These are phyloP conservation scores for Hymenoscyphus repandus DNA, from an alignment of 2,329 filamentous ascomycete genomes.

Conservation along the genomic window DNA sequence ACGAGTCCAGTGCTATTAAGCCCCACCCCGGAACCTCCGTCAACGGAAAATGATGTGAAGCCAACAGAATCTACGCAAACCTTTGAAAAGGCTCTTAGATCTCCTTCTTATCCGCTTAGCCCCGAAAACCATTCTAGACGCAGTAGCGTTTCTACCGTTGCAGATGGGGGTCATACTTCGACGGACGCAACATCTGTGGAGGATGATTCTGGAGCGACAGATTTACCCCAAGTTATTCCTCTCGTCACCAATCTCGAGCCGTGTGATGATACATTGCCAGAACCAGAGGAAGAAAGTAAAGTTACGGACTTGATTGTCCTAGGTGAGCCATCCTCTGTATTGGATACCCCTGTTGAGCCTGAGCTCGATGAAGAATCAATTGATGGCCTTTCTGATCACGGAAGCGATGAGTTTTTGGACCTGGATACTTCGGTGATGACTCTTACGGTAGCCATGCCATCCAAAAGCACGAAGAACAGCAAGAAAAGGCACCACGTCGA, in stretches of 20 bases:
- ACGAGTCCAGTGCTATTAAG: background rate
- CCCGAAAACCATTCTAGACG: constrained; percentile 12
- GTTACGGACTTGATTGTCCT: constrained; percentile 20
- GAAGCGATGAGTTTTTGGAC: constrained; percentile 12
- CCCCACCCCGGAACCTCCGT: constrained; percentile 7
- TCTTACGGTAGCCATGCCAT: constrained; percentile 2
- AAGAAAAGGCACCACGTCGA: constrained; percentile 6
- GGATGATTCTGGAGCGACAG: constrained; percentile 26
- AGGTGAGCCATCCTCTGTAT: constrained; percentile 15
- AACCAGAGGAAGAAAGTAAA: constrained; percentile 16
- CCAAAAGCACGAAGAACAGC: background rate
- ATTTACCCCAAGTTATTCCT: constrained; percentile 10
- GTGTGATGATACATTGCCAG: constrained; percentile 3
- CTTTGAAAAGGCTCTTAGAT: constrained; percentile 7
- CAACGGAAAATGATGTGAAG: constrained; percentile 13
- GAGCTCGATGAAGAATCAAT: constrained; percentile 15
- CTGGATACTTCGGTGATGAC: background rate
- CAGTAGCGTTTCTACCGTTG: constrained; percentile 11
- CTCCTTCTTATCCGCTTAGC: constrained; percentile 12
- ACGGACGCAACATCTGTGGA: constrained; percentile 33
- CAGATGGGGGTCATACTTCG: constrained; percentile 18
- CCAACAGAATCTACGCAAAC: constrained; percentile 13
- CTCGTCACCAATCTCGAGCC: constrained; percentile 13
- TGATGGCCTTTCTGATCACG: constrained; percentile 16
- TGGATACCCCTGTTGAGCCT: constrained; percentile 22